Evolutionary conservation across 2,329 filamentous ascomycete genomes (phyloP).

Genomic region (Ceratocystis destructans): DNA sequence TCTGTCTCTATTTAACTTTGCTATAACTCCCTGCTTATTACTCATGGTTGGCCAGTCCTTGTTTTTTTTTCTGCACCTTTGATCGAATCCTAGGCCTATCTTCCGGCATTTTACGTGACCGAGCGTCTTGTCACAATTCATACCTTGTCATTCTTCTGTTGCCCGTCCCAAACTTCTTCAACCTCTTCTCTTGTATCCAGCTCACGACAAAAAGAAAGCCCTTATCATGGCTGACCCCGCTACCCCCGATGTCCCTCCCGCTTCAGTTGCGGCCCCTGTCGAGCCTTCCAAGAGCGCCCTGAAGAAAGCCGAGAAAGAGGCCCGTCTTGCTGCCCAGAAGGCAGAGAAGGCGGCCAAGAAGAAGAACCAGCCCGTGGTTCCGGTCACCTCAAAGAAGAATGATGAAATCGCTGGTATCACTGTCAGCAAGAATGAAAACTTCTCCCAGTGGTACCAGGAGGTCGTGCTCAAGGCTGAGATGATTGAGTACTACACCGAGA

Average conservation of each 20-base stretch:
- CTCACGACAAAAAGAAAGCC: background rate
- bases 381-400: conserved; percentile 47
- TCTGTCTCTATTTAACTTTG: background rate
- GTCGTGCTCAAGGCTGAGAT: conserved; percentile 93
- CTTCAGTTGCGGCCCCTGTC: conserved; percentile 24
- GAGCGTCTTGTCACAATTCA: background rate
- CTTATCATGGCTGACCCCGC: conserved; percentile 21
- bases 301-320: conserved; percentile 54
- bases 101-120: background rate
- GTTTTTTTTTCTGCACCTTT: conserved; percentile 4
- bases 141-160: background rate
- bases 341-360: conserved; percentile 48
- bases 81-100: conserved; percentile 10
- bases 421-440: conserved; percentile 70
- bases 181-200: background rate
- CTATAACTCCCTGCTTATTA: conserved; percentile 7
- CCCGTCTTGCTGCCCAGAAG: conserved; percentile 47
- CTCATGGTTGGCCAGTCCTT: background rate
- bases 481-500: conserved; percentile 90
- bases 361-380: conserved; percentile 37
- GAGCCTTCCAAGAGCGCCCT: conserved; percentile 46
- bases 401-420: conserved; percentile 78
- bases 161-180: background rate
- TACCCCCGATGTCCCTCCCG: conserved; percentile 18
- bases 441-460: conserved; percentile 94